Conservation (phyloP, 106 monocot species). For the Dendrobium chrysotoxum region DNA sequence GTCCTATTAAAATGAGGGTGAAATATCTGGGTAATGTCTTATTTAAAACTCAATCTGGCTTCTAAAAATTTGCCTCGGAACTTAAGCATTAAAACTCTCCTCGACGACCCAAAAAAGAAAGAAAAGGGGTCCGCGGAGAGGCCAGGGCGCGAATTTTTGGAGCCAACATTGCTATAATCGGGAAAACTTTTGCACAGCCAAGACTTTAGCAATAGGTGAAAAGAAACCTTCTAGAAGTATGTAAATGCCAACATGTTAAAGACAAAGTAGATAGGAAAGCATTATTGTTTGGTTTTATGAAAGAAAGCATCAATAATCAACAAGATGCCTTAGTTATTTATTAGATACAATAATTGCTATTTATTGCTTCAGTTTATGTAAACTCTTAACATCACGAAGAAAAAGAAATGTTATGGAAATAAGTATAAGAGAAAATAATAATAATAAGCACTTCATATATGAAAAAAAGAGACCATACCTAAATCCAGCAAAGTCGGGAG, state of each 20-base stretch:
- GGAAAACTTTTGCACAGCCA: neutral
- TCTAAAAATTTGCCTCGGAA: no score
- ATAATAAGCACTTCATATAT: neutral
- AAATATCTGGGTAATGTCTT: no score
- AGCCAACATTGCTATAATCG: neutral
- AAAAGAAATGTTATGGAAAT: neutral
- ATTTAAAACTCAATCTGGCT: no score
- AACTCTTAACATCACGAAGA: neutral
- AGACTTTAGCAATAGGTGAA: neutral
- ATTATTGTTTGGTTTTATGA: neutral
- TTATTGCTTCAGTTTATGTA: neutral
- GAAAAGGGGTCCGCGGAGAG: no score
- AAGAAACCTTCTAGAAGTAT: neutral
- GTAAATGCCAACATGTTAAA: neutral
- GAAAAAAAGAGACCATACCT: slow-evolving; percentile 41
- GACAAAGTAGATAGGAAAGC: neutral
- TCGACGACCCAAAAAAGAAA: no score
- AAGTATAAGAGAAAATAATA: slow-evolving; percentile 4
- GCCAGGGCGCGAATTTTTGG: no score
- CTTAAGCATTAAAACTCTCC: no score
- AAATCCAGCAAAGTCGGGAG: slow-evolving; percentile 89
- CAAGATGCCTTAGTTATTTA: neutral
- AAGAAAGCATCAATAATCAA: neutral
- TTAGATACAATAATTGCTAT: neutral
- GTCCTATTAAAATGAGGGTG: no score